Conservation (phyloP, 2,329 filamentous ascomycete genomes). For the Trichophyton rubrum region DNA sequence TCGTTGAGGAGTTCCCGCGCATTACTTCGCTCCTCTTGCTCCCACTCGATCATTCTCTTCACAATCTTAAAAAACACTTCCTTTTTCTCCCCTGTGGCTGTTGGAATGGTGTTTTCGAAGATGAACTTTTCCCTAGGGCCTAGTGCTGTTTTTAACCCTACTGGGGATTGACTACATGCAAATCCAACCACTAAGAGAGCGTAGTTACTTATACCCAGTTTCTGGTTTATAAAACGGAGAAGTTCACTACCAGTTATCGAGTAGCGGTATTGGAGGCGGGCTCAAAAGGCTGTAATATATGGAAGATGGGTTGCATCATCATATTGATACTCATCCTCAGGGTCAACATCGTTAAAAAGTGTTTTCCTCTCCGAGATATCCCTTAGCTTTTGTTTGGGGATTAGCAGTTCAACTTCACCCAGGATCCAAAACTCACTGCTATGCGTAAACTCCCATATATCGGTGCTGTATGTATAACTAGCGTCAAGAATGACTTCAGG, state of each 20-base stretch:
- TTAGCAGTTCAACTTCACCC: conserved; percentile 14
- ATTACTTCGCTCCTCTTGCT: neutral
- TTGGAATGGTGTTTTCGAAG: neutral
- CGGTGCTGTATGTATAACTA: conserved; percentile 26
- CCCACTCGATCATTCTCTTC: neutral
- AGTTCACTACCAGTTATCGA: conserved; percentile 6
- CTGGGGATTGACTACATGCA: no score
- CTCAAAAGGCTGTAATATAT: conserved; percentile 10
- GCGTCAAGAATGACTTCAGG: conserved; percentile 26
- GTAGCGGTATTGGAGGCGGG: conserved; percentile 8
- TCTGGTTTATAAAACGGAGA: conserved; percentile 15
- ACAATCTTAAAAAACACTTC: neutral
- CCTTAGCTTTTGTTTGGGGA: conserved; percentile 17
- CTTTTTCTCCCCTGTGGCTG: neutral
- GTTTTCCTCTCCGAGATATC: conserved; percentile 20
- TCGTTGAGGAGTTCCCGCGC: neutral
- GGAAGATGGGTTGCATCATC: conserved; percentile 15
- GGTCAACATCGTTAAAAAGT: conserved; percentile 20
- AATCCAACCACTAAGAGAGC: no score
- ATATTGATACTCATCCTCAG: conserved; percentile 13
- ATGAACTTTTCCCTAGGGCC: neutral
- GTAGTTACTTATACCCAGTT: neutral
- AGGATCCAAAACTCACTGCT: conserved; percentile 17
- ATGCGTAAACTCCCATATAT: conserved; percentile 29
- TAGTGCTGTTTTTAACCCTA: no score